phyloP scores from a whole-genome alignment of 345 rosid genomes.

The Heritiera littoralis region DNA sequence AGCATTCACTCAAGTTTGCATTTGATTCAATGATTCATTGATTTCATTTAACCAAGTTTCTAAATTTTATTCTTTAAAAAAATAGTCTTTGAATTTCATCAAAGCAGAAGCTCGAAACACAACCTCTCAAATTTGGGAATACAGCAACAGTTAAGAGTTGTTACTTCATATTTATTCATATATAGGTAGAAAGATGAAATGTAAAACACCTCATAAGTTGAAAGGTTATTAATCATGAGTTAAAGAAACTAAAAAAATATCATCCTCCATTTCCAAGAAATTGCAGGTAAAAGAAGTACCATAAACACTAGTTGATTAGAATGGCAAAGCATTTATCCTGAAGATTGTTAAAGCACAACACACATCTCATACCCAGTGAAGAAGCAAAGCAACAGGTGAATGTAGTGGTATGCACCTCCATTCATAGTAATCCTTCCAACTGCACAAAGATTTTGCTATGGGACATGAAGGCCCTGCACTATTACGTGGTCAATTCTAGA shows the following conservation, averaged over 20 bases:
- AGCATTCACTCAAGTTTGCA: not conserved
- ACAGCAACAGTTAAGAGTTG: not conserved
- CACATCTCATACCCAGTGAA: constrained; percentile 75
- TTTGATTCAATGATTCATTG: not conserved
- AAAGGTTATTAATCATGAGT: not conserved
- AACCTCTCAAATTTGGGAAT: not conserved
- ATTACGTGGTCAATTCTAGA: constrained; percentile 23
- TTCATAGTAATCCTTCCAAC: constrained; percentile 73
- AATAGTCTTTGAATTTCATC: not conserved
- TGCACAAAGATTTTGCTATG: constrained; percentile 31
- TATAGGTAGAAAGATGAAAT: not conserved
- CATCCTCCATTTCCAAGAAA: not conserved
- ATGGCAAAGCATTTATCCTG: not conserved
- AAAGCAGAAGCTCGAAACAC: not conserved
- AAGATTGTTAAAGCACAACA: constrained; percentile 7
- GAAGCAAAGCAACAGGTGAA: constrained; percentile 87
- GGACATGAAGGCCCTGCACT: constrained; percentile 58
- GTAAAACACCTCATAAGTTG: not conserved
- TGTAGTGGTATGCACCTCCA: constrained; percentile 78
- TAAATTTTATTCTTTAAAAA: not conserved
- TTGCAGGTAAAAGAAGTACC: not conserved
- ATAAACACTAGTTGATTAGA: constrained; percentile 1
- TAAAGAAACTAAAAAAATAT: not conserved
- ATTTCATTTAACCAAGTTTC: constrained; percentile 15
- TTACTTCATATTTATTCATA: not conserved